Base-by-base conservation (phyloP, 441 rosid genomes). In the Eruca vesicaria region DNA sequence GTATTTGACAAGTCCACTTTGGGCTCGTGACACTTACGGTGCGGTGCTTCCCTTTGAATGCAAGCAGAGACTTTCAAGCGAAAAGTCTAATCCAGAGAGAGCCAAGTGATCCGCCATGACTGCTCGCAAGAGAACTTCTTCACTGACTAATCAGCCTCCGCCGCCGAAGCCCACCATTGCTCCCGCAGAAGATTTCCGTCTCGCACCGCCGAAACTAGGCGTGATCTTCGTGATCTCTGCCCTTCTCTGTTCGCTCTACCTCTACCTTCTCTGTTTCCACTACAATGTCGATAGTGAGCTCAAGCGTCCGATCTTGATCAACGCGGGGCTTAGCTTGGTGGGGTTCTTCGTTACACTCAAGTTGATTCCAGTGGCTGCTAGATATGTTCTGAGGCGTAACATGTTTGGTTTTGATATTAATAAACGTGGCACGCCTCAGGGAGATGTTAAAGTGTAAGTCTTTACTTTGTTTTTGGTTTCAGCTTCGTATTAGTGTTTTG, bases 321-420 rank as follows among this genome's bases (percentile, higher is more conserved):
- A 90, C 81, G 98, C 88, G 2, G 86, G 79, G 20, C 90, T 95
- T 73, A 87, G 98, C 81, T 73, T 93, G 20, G 88, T 84, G 5
- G 98, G 94, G 10, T 95, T 88, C 81, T 85, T 87, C 57, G 81
- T 85, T 20, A 89, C 96, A 1, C 86, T 87, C 48, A 91, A 78
- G 81, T 53, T 93, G 89, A 91, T 95, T 50, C 99, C 95, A 10
- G 89, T 95, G 21, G 93, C 99, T 71, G 94, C 99, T 33, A 82
- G 83, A 83, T 95, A 91, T 69, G 94, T 92, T 71, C 66, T 86
- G 73, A 83, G 89, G 82, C 90, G 95, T 71, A 90, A 85, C 70
- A 81, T 95, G 79, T 95, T 90, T 78, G 98, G 99, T 31, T 95
- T 81, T 81, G 99, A 92, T 84, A 92, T 95, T 58, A 95, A 95